Evolutionary conservation across 805 yeast species (phyloP).

Genomic region (Lachancea cidri): DNA sequence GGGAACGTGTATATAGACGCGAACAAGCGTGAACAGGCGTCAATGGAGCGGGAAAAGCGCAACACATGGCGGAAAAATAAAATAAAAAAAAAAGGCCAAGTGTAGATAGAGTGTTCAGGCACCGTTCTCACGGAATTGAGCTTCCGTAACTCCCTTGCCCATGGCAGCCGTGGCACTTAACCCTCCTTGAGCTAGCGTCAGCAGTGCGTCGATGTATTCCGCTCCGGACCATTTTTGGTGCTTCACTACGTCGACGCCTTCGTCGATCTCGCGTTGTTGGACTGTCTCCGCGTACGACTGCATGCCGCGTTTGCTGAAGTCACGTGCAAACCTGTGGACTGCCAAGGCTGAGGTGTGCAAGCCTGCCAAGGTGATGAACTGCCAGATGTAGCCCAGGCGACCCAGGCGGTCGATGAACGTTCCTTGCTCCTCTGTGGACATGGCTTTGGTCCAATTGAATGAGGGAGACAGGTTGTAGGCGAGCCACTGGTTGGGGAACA

Average conservation of each 20-base stretch:
- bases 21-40: background rate
- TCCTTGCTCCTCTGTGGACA: conserved; percentile 81
- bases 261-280: conserved; percentile 82
- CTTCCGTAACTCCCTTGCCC: conserved; percentile 98
- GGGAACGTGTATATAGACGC: no score
- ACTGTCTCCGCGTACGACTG: conserved; percentile 87
- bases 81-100: background rate
- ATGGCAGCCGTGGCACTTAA: conserved; percentile 93
- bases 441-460: conserved; percentile 95
- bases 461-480: conserved; percentile 96
- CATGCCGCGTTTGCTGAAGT: conserved; percentile 82
- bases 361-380: conserved; percentile 95
- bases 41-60: no score
- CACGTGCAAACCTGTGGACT: conserved; percentile 75
- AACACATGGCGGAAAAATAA: no score
- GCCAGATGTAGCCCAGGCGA: conserved; percentile 92
- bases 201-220: conserved; percentile 85
- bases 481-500: conserved; percentile 88
- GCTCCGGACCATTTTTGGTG: conserved; percentile 99
- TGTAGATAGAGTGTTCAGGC: conserved; percentile 1
- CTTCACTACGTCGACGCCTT: conserved; percentile 90
- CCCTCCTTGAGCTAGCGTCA: conserved; percentile 91
- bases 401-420: conserved; percentile 85
- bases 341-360: conserved; percentile 94
- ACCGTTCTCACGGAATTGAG: conserved; percentile 61